Percentiles rank a stretch among this genome's conserved stretches.
Conservation (phyloP, 441 rosid species). For the Populus hybrid region DNA sequence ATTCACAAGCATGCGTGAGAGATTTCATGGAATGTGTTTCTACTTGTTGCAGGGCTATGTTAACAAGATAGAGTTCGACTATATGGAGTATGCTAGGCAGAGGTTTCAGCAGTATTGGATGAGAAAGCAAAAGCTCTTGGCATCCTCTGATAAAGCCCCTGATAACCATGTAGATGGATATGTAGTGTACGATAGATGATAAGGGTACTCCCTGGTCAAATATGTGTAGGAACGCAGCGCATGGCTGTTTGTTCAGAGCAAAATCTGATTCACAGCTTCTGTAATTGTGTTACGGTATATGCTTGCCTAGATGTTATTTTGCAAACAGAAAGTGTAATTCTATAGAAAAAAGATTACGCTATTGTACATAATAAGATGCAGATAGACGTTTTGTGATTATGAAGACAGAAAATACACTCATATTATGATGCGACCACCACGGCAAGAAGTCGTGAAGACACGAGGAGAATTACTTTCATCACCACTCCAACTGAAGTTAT, state of each 20-base stretch:
- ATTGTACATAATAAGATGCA: no score
- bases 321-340: neutral
- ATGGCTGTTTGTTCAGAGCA: neutral
- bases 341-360: neutral
- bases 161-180: slow-evolving; percentile 9
- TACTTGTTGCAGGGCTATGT: slow-evolving; percentile 55
- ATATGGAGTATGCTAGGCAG: slow-evolving; percentile 86
- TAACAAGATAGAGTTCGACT: slow-evolving; percentile 75
- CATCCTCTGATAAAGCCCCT: slow-evolving; percentile 6
- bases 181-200: neutral
- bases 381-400: no score
- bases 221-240: neutral
- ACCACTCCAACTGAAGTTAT: neutral
- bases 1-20: neutral
- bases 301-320: neutral
- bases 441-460: neutral
- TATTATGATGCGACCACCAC: no score
- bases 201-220: neutral
- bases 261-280: neutral
- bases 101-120: slow-evolving; percentile 81
- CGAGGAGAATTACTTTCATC: neutral
- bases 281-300: neutral
- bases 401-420: no score
- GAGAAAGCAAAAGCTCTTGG: slow-evolving; percentile 46
- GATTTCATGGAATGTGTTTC: neutral